Base-by-base conservation (phyloP, 768 basidiomycete genomes). In the Termitomyces sp. region DNA sequence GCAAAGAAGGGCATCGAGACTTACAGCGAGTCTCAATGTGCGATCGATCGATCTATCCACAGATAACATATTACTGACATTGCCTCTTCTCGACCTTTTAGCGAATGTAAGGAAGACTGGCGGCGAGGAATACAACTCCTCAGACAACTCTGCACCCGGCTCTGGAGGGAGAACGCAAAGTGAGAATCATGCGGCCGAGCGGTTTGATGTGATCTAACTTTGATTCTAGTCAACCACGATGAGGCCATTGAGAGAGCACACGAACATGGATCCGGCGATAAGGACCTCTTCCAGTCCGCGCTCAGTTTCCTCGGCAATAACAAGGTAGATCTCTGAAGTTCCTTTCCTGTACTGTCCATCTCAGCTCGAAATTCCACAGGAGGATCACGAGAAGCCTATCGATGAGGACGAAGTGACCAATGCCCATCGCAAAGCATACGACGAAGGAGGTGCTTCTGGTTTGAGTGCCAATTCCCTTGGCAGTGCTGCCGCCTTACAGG, bases 401-500 rank as follows among this genome's bases (percentile, higher is more conserved):
- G 81, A 93, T 66, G 91, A 92, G 65, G 79, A 85, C 13, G 75
- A 76, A 18, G 84, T 89, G 30, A 77, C 79, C 37, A 63, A 74
- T 20, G 84, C 87, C 10, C 89, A 93, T 68, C 69, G 82, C 32
- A 63, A 82, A 65, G 89, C 82, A 2, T 92, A 92, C 66, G 67
- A 77, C 8, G 64, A 83, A 46, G 81, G 79, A 6, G 75, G 82
- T 37, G 76, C 81, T 0, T 67, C 75, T 24, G 72, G 68, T n/a
- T 60, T 93, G 65, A 78, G 76, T 59, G 89, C 91, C 2, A 72
- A 76, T 30, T 78, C 83, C 14, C 70, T 93, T 58, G 91, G 91
- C 24, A 79, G 87, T 58, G 92, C 92, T 27, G 92, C 92, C 20
- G 92, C 92, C 14, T 61, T 91, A 62, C 81, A 90, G 79, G 88